A percentile compares a stretch with the other conserved stretches of the same genome.
These are phyloP conservation scores for Pulveroboletus sp. DNA, from an alignment of 768 basidiomycete genomes.

Conservation along the genomic window DNA sequence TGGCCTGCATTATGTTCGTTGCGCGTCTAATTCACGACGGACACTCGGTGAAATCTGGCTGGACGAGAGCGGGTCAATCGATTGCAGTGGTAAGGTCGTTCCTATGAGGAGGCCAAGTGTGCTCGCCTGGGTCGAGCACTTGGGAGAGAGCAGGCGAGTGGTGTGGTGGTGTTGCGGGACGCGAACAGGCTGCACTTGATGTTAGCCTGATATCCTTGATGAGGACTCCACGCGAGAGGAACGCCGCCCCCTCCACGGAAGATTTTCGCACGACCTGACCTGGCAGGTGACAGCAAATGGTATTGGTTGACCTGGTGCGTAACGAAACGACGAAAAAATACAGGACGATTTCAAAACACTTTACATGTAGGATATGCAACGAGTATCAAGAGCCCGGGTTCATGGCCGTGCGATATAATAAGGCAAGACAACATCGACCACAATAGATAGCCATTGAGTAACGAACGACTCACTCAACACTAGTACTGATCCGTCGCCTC, in stretches of 20 bases:
- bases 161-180: slow-evolving; percentile 5
- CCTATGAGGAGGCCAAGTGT: background rate
- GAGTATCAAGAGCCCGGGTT: slow-evolving; percentile 7
- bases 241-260: slow-evolving; percentile 11
- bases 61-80: no score
- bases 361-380: slow-evolving; percentile 31
- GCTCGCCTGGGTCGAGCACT: slow-evolving; percentile 4
- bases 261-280: slow-evolving; percentile 23
- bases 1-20: slow-evolving; percentile 68
- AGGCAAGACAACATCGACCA: slow-evolving; percentile 11
- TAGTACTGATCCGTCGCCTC: slow-evolving; percentile 43
- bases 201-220: slow-evolving; percentile 28
- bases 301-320: background rate
- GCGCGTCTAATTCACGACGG: slow-evolving; percentile 13
- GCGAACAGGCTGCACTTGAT: slow-evolving; percentile 23
- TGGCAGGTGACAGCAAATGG: slow-evolving; percentile 7
- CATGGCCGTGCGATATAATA: slow-evolving; percentile 11
- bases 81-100: slow-evolving; percentile 9
- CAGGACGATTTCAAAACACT: slow-evolving; percentile 29
- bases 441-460: slow-evolving; percentile 27
- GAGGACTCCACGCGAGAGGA: slow-evolving; percentile 17
- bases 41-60: no score
- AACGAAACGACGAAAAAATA: slow-evolving; percentile 21
- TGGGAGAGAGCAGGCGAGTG: background rate
- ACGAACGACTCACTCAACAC: slow-evolving; percentile 12